phyloP scores from a whole-genome alignment of 2,329 filamentous ascomycete species.

The Exophiala dermatitidis region DNA sequence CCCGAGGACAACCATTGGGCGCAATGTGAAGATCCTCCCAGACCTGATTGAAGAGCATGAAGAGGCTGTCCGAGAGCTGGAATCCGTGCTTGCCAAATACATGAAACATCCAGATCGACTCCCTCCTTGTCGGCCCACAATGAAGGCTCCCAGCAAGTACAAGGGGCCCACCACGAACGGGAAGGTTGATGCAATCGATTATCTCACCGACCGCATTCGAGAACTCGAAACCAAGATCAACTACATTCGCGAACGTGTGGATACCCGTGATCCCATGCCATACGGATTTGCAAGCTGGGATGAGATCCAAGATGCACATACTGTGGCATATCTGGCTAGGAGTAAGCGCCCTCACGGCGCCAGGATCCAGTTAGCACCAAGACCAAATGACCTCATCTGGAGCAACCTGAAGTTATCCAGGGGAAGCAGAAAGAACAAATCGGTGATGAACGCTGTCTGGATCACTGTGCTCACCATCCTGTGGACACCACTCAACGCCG shows the following conservation, averaged over 20 bases:
- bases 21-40: conserved; percentile 87
- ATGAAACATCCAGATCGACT: conserved; percentile 77
- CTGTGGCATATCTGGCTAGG: conserved; percentile 72
- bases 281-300: conserved; percentile 95
- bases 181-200: conserved; percentile 90
- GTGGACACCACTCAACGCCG: conserved; percentile 86
- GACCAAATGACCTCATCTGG: conserved; percentile 92
- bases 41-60: conserved; percentile 78
- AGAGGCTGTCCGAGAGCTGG: conserved; percentile 70
- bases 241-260: conserved; percentile 70
- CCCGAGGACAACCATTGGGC: conserved; percentile 72
- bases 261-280: conserved; percentile 78
- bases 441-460: conserved; percentile 77
- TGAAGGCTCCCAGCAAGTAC: conserved; percentile 61
- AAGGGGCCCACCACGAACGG: conserved; percentile 59
- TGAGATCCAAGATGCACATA: conserved; percentile 78
- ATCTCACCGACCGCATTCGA: conserved; percentile 76
- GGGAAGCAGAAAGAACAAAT: conserved; percentile 61
- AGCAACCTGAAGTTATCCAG: conserved; percentile 74
- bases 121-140: conserved; percentile 67
- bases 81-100: conserved; percentile 79
- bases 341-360: conserved; percentile 75
- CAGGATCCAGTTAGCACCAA: conserved; percentile 69
- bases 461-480: conserved; percentile 69
- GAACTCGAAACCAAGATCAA: conserved; percentile 77